phyloP scores from a whole-genome alignment of 192 early-diverging fungal species.

The Paraglomus occultum region DNA sequence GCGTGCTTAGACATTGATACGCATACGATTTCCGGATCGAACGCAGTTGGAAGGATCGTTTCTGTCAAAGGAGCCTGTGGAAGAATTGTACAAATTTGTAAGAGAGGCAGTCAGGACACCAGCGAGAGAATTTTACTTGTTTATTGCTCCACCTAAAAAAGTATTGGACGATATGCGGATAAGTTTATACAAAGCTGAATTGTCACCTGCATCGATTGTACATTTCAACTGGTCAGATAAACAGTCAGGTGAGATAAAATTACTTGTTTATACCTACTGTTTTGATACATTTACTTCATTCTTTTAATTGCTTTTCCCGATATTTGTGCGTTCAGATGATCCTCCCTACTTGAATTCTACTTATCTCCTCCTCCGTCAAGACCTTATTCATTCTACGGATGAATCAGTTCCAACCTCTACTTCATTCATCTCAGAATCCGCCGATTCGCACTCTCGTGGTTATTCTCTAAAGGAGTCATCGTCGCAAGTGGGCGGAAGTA shows the following conservation, averaged over 20 bases:
- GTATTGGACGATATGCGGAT: slow-evolving; percentile 43
- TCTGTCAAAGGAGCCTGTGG: slow-evolving; percentile 55
- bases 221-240: slow-evolving; percentile 49
- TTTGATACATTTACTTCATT: neutral
- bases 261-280: neutral
- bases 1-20: slow-evolving; percentile 51
- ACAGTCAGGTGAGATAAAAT: neutral
- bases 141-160: slow-evolving; percentile 48
- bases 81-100: slow-evolving; percentile 38
- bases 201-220: slow-evolving; percentile 56
- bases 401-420: too few species aligned
- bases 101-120: slow-evolving; percentile 34
- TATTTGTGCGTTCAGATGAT: neutral
- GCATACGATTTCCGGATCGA: slow-evolving; percentile 84
- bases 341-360: too few species aligned
- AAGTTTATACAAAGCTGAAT: slow-evolving; percentile 48
- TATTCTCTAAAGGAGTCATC: too few species aligned
- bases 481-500: too few species aligned
- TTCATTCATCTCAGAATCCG: too few species aligned
- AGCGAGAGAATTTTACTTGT: slow-evolving; percentile 39
- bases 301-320: neutral
- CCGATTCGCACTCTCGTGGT: too few species aligned
- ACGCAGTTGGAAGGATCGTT: slow-evolving; percentile 76
- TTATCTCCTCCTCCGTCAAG: too few species aligned
- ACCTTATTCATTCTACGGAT: too few species aligned